Percentiles rank a stretch among this genome's conserved stretches.
These are phyloP conservation scores for Cercis canadensis DNA, from an alignment of 306 rosid genomes.

Conservation along the genomic window DNA sequence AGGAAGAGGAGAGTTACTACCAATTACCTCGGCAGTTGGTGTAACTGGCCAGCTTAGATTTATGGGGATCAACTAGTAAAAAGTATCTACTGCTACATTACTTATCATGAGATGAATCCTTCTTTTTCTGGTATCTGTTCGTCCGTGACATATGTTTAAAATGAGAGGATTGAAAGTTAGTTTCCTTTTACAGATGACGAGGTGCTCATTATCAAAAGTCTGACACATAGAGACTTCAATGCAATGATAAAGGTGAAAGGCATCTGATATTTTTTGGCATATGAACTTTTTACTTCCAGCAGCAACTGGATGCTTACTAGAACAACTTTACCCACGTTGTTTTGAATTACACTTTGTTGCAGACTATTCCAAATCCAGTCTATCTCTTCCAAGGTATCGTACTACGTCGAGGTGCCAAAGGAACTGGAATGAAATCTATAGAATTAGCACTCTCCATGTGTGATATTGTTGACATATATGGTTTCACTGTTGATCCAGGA, in stretches of 20 bases:
- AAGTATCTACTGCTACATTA: constrained; percentile 1
- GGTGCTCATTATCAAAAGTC: constrained; percentile 91
- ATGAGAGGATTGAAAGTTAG: constrained; percentile 15
- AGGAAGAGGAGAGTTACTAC: background rate
- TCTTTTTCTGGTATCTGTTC: constrained; percentile 7
- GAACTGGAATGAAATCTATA: constrained; percentile 98
- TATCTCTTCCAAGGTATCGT: constrained; percentile 99
- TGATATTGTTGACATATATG: constrained; percentile 90
- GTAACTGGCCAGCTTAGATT: constrained; percentile 12
- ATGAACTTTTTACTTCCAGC: constrained; percentile 26
- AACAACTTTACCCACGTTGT: constrained; percentile 21
- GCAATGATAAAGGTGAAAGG: constrained; percentile 81
- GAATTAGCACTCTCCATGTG: constrained; percentile 98
- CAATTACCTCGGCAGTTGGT: background rate
- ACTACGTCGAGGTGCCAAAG: constrained; percentile 99
- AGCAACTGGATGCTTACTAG: constrained; percentile 11
- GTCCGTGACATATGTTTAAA: constrained; percentile 21
- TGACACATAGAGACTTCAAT: constrained; percentile 84
- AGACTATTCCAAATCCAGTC: constrained; percentile 93
- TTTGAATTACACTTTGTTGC: constrained; percentile 47
- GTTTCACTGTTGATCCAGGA: constrained; percentile 99
- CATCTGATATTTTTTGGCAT: constrained; percentile 18
- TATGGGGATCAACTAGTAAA: constrained; percentile 16
- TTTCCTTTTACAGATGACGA: constrained; percentile 67
- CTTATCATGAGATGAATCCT: constrained; percentile 15